Conservation (phyloP, 2,329 filamentous ascomycete genomes). For the Trichophyton simii region DNA sequence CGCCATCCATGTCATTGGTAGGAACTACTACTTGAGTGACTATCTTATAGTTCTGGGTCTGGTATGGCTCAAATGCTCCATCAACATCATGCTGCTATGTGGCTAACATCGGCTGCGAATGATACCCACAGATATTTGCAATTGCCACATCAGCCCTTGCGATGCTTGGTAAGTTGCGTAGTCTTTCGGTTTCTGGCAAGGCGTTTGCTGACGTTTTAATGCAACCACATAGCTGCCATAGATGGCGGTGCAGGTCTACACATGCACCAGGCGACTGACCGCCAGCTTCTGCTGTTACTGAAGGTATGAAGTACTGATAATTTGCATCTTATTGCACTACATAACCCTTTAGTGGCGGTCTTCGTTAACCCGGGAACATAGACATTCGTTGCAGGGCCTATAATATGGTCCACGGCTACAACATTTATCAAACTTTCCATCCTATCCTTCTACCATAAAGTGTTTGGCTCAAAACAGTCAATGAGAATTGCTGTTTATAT, state of each 20-base stretch:
- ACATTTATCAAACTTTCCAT: conserved; percentile 32
- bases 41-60: neutral
- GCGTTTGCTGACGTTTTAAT: neutral
- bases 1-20: neutral
- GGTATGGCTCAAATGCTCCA: neutral
- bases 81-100: neutral
- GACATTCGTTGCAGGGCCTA: conserved; percentile 29
- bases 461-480: conserved; percentile 18
- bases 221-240: neutral
- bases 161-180: neutral
- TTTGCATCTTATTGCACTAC: neutral
- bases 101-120: neutral
- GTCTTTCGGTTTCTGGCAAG: neutral
- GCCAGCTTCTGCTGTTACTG: conserved; percentile 2
- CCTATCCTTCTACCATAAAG: conserved; percentile 33
- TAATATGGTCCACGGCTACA: conserved; percentile 27
- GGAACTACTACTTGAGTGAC: neutral
- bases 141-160: neutral
- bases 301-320: neutral
- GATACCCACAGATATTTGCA: neutral
- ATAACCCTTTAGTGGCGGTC: no score
- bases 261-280: neutral
- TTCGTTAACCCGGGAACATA: conserved; percentile 8
- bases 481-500: conserved; percentile 22
- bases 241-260: conserved; percentile 1